Base-by-base conservation (phyloP, 345 rosid genomes). In the Sisymbrium altissimum region DNA sequence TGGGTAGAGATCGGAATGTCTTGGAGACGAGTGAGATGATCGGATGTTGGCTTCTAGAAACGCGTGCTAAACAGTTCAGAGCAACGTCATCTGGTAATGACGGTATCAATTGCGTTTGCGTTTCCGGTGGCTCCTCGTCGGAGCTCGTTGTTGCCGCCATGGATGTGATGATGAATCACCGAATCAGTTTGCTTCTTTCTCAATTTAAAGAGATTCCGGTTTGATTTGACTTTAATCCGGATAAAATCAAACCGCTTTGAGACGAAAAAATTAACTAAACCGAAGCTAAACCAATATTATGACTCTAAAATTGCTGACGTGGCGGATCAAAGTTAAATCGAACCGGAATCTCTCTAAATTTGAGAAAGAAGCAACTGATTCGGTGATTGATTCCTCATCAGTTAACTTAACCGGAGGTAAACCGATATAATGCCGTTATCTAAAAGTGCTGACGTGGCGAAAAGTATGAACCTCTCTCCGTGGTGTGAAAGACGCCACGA, bases 11-110 rank as follows among this genome's bases (percentile, higher is more conserved):
- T 33, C 68, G 85, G 75, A 93, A 76, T 5, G 87, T 52, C 53
- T 81, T 89, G 25, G 97, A 91, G 83, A 93, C 94, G 2, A 81
- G 77, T 17, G 86, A 83, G 63, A 93, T 92, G 9, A 50, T 54
- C 6, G 94, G 96, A 75, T 85, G 84, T 70, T 85, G 72, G 19
- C 75, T 78, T 45, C 94, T 79, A 5, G 96, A 88, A 62, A 88
- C 38, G 5, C 97, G 90, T 4, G 96, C 88, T 12, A 93, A 74
- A 43, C 86, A 82, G 70, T 85, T 88, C 11, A 91, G 57, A 15
- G 92, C 80, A 38, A 91, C 82, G 80, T 93, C 98, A 35, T 86
- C 77, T 18, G 94, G 78, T 15, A 90, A 76, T 6, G 48, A 25
- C 1, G 79, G 70, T 6, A 76, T 62, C 59, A 69, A 62, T 49